These are phyloP conservation scores for Diplosphaera chodatii DNA, from an alignment of 139 green algal species.

Conservation along the genomic window DNA sequence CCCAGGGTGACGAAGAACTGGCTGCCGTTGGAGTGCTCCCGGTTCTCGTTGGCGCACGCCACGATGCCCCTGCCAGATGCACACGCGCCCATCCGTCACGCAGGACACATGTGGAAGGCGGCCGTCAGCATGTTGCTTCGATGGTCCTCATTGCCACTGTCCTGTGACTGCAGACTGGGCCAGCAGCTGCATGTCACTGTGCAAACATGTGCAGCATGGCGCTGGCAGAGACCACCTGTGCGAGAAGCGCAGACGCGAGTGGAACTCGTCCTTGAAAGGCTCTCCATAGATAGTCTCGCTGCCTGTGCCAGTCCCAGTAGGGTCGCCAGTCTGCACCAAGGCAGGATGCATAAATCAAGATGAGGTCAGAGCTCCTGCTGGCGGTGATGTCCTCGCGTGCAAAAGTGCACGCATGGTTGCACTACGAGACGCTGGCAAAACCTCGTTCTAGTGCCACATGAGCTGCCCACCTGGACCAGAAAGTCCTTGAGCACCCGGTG, in stretches of 20 bases:
- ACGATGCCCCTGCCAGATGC: slow-evolving; percentile 86
- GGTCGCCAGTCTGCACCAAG: slow-evolving; percentile 46
- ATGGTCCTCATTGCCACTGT: too few species aligned
- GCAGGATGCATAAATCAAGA: too few species aligned
- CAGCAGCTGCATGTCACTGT: too few species aligned
- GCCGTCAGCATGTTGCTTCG: too few species aligned
- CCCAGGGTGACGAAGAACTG: slow-evolving; percentile 85
- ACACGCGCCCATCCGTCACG: too few species aligned
- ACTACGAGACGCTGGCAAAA: too few species aligned
- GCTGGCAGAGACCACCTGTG: slow-evolving; percentile 39
- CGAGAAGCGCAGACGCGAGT: slow-evolving; percentile 84
- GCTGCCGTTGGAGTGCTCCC: slow-evolving; percentile 79
- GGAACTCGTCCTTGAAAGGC: slow-evolving; percentile 83
- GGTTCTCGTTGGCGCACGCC: slow-evolving; percentile 88
- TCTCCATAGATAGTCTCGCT: slow-evolving; percentile 43
- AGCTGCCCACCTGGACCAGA: slow-evolving; percentile 56
- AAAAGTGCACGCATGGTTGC: background rate
- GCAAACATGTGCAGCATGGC: too few species aligned
- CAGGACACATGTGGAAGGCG: too few species aligned
- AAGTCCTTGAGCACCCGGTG: slow-evolving; percentile 86
- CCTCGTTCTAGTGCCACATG: too few species aligned
- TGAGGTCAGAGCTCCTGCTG: too few species aligned
- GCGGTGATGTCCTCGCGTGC: too few species aligned
- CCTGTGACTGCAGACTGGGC: too few species aligned
- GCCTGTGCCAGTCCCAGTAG: slow-evolving; percentile 61